phyloP scores from a whole-genome alignment of 345 rosid species.

The Pugionium dolabratum region DNA sequence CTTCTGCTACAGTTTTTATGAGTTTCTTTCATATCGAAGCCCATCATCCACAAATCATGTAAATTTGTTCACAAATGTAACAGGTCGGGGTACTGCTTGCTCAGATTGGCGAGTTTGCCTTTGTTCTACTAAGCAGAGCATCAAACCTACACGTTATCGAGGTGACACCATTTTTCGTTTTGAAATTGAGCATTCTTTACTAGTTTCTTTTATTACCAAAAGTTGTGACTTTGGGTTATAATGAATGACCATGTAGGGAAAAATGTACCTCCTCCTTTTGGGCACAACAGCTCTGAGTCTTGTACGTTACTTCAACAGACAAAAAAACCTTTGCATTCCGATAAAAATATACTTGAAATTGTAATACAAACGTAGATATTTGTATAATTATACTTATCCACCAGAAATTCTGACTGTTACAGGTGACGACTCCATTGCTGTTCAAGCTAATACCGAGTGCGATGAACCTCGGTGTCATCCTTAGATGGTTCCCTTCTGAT shows the following conservation, averaged over 20 bases:
- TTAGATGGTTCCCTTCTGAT: slow-evolving; percentile 87
- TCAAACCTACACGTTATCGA: slow-evolving; percentile 91
- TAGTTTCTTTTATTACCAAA: neutral
- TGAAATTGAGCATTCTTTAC: neutral
- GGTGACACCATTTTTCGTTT: slow-evolving; percentile 47
- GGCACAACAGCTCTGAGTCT: slow-evolving; percentile 98
- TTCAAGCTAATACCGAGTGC: slow-evolving; percentile 86
- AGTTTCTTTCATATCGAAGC: neutral
- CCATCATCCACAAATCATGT: neutral
- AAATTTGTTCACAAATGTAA: slow-evolving; percentile 19
- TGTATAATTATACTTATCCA: neutral
- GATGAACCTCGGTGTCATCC: slow-evolving; percentile 79
- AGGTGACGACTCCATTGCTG: slow-evolving; percentile 91
- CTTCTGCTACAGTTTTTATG: slow-evolving; percentile 23
- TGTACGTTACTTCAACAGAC: slow-evolving; percentile 45
- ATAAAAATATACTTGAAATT: slow-evolving; percentile 19
- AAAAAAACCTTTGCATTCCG: neutral
- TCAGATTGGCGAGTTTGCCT: slow-evolving; percentile 98
- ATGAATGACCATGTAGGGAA: slow-evolving; percentile 59
- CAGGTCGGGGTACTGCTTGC: slow-evolving; percentile 94
- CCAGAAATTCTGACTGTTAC: slow-evolving; percentile 31
- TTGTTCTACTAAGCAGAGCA: slow-evolving; percentile 91
- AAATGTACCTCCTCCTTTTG: slow-evolving; percentile 98
- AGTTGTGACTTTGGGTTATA: slow-evolving; percentile 5
- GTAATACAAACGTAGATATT: neutral